Evolutionary conservation across 139 green algal species (phyloP).

Genomic region (Chlorella sorokiniana): DNA sequence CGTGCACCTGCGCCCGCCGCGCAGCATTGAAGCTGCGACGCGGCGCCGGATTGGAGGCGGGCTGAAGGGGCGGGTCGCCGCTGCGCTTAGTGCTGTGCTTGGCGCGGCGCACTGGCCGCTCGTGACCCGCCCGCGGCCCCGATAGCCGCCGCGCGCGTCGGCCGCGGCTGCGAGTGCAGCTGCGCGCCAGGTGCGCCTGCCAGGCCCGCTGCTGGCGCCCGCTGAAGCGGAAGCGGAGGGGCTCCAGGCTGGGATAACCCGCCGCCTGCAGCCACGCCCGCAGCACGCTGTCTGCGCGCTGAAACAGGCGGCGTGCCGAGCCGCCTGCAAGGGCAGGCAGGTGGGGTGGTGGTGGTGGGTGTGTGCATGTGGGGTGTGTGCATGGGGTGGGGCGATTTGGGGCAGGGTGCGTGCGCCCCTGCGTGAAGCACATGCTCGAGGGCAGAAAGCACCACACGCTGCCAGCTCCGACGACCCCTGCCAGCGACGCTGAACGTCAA

Average conservation of each 20-base stretch:
- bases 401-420: too few species aligned
- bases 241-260: not conserved
- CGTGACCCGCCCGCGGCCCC: not conserved
- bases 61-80: too few species aligned
- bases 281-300: not conserved
- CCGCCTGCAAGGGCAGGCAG: not conserved
- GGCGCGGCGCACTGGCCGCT: too few species aligned
- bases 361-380: not conserved
- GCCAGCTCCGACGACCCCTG: too few species aligned
- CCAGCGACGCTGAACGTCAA: too few species aligned
- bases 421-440: too few species aligned
- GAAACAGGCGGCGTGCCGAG: not conserved
- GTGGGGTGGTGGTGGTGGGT: not conserved
- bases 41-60: too few species aligned
- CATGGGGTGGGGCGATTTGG: too few species aligned
- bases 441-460: too few species aligned
- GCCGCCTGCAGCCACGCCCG: not conserved
- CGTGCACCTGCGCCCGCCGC: too few species aligned
- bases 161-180: not conserved
- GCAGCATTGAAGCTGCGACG: too few species aligned
- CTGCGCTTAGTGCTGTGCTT: too few species aligned
- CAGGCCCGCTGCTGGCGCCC: not conserved
- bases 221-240: not conserved
- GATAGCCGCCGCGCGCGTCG: not conserved
- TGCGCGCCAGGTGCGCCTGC: not conserved